Base-by-base conservation (phyloP, 352 stramenopile genomes). In the Elongisporangium senticosum region DNA sequence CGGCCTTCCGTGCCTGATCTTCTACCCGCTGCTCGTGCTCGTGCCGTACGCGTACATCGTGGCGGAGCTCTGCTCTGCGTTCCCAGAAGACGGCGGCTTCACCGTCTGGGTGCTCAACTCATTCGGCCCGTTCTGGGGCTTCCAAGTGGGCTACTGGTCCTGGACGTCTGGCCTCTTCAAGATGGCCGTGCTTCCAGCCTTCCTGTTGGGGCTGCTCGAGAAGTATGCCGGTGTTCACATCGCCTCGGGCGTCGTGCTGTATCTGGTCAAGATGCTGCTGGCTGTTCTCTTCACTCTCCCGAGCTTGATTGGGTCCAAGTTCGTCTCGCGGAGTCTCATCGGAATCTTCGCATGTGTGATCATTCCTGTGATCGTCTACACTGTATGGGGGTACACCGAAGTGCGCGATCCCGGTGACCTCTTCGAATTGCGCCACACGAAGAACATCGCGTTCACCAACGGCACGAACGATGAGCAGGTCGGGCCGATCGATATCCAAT, bases 21-120 rank as follows among this genome's bases (percentile, higher is more conserved):
- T 98, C 10, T 82, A 97, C 49, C 85, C 89, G 2, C 67, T 97
- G 1, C 53, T 97, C 8, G 97, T 93, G 76, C 84, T 73, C 2
- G 58, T 97, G 19, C 90, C 90, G 8, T 93, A 97, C 65, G 87
- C 87, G 4, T 76, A 95, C 49, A 89, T 98, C 22, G 96, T 95
- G 6, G 88, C 92, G 13, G 90, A 98, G 70, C 72, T 98, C 14
- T 92, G 86, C 8, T 86, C 84, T 0, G 75, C 90, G 2, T 97
- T 97, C 64, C 90, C 88, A 1, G 90, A 97, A 49, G 70, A 83
- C 28, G 74, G 71, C 14, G 89, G 76, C 40, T 96, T 89, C 55
- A 90, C 95, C 0, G 83, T 90, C 7, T 98, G 93, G 93, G 87
- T 97, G 1, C 69, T 94, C 64, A 79, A 89, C 65, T 90, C 90